phyloP scores from a whole-genome alignment of 108 stramenopile genomes.

The Nitzschia sp. region DNA sequence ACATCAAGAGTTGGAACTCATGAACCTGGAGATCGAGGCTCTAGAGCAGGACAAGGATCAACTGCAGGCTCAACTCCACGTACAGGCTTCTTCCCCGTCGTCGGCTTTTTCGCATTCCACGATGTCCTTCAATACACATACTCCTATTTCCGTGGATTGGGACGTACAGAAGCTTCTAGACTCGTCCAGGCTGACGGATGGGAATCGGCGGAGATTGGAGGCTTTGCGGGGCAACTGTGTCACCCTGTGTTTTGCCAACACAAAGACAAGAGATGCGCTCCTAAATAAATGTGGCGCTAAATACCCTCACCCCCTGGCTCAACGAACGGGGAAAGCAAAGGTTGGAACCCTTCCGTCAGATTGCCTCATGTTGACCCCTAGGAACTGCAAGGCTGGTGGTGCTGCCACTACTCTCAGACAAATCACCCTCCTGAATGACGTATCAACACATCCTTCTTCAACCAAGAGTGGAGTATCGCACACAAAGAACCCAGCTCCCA shows the following conservation, averaged over 20 bases:
- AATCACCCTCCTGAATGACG: conserved; percentile 25
- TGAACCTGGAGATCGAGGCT: conserved; percentile 46
- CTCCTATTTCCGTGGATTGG: conserved; percentile 12
- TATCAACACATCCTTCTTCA: neutral
- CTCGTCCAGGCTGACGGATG: conserved; percentile 13
- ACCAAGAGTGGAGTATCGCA: neutral
- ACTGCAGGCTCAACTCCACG: neutral
- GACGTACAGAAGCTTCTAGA: conserved; percentile 35
- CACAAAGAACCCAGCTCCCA: neutral
- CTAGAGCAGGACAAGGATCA: conserved; percentile 40
- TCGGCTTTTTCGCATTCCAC: conserved; percentile 3
- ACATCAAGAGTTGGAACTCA: conserved; percentile 35
- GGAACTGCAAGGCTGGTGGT: conserved; percentile 21
- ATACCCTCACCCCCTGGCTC: conserved; percentile 8
- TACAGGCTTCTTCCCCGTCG: conserved; percentile 10
- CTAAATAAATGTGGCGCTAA: conserved; percentile 34
- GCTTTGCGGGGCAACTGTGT: conserved; percentile 38
- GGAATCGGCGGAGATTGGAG: conserved; percentile 27
- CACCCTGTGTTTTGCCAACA: conserved; percentile 34
- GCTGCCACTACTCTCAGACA: conserved; percentile 34
- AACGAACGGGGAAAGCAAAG: conserved; percentile 8
- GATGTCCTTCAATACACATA: neutral
- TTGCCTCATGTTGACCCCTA: conserved; percentile 22
- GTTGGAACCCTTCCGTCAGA: conserved; percentile 14
- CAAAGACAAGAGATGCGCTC: conserved; percentile 30